These are phyloP conservation scores for Saussurea involucrata DNA, from an alignment of 129 eudicot genomes.

Conservation along the genomic window DNA sequence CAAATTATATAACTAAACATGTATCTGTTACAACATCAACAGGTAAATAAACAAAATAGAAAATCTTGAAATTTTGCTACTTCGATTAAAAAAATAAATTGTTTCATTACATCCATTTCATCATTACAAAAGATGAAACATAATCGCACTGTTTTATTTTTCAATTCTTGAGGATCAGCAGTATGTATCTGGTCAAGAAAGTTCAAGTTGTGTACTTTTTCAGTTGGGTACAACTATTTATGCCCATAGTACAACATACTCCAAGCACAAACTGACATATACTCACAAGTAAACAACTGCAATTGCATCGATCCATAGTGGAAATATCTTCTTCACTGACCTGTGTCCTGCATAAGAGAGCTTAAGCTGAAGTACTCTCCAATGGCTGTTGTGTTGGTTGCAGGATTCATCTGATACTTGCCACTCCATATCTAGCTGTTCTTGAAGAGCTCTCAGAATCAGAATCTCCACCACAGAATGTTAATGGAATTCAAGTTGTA, in stretches of 20 bases:
- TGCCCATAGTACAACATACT: conserved; percentile 4
- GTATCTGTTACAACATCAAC: too few species aligned
- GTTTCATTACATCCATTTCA: too few species aligned
- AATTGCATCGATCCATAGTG: not conserved
- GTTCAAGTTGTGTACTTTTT: not conserved
- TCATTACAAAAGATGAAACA: not conserved
- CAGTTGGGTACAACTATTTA: not conserved
- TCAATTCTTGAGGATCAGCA: not conserved
- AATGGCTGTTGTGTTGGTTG: not conserved
- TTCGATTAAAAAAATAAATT: too few species aligned
- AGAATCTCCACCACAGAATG: not conserved
- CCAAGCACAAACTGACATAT: not conserved
- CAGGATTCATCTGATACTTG: conserved; percentile 3
- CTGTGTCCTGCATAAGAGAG: conserved; percentile 3
- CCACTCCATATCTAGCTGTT: not conserved
- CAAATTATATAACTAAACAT: too few species aligned
- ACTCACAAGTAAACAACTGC: not conserved
- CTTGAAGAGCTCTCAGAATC: conserved; percentile 9
- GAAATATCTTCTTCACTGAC: conserved; percentile 9
- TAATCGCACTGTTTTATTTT: not conserved
- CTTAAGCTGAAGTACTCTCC: conserved; percentile 4
- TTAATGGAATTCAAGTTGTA: conserved; percentile 7
- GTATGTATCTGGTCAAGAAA: not conserved
- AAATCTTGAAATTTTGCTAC: too few species aligned
- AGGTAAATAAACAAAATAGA: too few species aligned